Conservation (phyloP, 176 grass and related monocot genomes). For the Eragrostis nindensis region DNA sequence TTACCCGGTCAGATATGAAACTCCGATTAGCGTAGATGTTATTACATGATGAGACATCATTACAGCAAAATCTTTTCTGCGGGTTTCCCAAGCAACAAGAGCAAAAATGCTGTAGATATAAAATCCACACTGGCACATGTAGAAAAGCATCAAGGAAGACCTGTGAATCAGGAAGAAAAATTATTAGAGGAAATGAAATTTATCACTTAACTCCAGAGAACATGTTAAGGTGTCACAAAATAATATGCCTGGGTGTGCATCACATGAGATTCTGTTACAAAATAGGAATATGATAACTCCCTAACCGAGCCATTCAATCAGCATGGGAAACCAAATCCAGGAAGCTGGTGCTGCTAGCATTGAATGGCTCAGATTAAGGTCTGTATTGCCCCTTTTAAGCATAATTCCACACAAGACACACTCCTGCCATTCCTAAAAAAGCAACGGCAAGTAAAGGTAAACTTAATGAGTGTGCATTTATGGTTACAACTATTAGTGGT, state of each 20-base stretch:
- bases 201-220: constrained; percentile 33
- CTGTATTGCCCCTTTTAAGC: not conserved
- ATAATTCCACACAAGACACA: not conserved
- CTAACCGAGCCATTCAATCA: constrained; percentile 18
- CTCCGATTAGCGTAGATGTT: constrained; percentile 89
- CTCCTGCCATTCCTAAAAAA: not conserved
- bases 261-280: constrained; percentile 26
- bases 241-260: constrained; percentile 16
- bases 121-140: constrained; percentile 99
- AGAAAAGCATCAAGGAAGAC: constrained; percentile 84
- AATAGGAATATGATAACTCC: constrained; percentile 1
- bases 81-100: constrained; percentile 97
- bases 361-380: not conserved
- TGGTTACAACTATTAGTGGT: constrained; percentile 13
- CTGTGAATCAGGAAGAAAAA: constrained; percentile 37
- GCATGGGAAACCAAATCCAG: constrained; percentile 8
- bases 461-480: constrained; percentile 9
- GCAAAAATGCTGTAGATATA: constrained; percentile 96
- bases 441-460: not conserved
- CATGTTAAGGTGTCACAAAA: constrained; percentile 1
- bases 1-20: constrained; percentile 91
- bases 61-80: constrained; percentile 96
- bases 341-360: constrained; percentile 15
- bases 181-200: constrained; percentile 37
- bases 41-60: constrained; percentile 99